Conservation (phyloP, 441 rosid species). For the Daphne laureola region DNA sequence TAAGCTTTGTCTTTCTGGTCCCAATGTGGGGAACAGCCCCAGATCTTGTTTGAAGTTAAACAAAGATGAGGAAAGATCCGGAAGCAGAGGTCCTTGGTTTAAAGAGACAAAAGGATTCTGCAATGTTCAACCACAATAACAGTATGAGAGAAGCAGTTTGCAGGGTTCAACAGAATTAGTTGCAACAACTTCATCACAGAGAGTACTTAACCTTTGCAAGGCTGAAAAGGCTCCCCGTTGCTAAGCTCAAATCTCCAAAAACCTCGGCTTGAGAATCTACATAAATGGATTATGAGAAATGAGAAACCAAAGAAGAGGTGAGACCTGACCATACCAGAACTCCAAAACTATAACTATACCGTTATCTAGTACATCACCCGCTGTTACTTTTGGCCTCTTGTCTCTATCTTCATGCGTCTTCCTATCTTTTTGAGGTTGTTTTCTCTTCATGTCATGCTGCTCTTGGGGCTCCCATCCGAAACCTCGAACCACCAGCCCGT, state of each 20-base stretch:
- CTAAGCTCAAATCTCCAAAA: conserved; percentile 37
- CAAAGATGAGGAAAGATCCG: conserved; percentile 11
- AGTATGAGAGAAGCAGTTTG: neutral
- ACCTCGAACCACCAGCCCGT: conserved; percentile 1
- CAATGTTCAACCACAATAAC: conserved; percentile 3
- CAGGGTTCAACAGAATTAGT: neutral
- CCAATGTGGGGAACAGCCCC: conserved; percentile 1
- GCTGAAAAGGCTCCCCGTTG: conserved; percentile 34
- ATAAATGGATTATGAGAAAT: conserved; percentile 6
- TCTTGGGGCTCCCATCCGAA: conserved; percentile 1
- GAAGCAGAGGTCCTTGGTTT: conserved; percentile 12
- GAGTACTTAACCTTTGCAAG: conserved; percentile 44
- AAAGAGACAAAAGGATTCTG: conserved; percentile 33
- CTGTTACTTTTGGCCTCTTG: conserved; percentile 32
- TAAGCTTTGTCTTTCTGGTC: conserved; percentile 8
- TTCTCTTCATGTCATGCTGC: conserved; percentile 13
- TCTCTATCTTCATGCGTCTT: conserved; percentile 10
- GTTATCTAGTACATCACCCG: conserved; percentile 29
- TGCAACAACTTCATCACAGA: neutral
- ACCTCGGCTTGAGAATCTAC: conserved; percentile 38
- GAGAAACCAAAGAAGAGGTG: conserved; percentile 1
- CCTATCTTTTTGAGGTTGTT: conserved; percentile 8
- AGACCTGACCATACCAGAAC: neutral
- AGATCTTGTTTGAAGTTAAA: conserved; percentile 10
- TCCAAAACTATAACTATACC: conserved; percentile 29